phyloP scores from a whole-genome alignment of 192 early-diverging fungal species.

The Backusella psychrophila region DNA sequence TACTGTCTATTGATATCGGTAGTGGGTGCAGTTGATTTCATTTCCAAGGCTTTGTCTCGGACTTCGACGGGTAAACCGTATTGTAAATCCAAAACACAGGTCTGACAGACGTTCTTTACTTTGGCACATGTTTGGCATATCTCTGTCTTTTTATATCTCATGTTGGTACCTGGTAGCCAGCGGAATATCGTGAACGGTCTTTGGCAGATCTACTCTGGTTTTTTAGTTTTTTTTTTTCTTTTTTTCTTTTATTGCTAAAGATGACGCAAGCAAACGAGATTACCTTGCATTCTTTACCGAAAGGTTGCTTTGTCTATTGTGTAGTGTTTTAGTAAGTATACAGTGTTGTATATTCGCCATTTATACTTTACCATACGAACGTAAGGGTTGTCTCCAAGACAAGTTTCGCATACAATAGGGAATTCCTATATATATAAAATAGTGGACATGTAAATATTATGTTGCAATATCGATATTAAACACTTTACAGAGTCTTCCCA shows the following conservation, averaged over 20 bases:
- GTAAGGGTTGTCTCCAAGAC: constrained; percentile 97
- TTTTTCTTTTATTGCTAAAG: neutral
- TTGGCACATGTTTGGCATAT: constrained; percentile 98
- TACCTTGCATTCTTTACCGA: constrained; percentile 78
- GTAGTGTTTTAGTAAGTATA: neutral
- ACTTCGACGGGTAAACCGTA: constrained; percentile 92
- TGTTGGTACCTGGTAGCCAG: constrained; percentile 93
- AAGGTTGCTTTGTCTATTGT: constrained; percentile 63
- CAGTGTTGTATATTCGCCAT: neutral
- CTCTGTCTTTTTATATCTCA: constrained; percentile 98
- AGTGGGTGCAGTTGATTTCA: constrained; percentile 74
- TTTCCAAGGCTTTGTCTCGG: constrained; percentile 80
- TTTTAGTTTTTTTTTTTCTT: too few species aligned
- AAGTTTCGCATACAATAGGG: constrained; percentile 94
- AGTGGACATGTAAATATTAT: too few species aligned
- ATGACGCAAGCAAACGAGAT: neutral
- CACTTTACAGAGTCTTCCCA: constrained; percentile 58
- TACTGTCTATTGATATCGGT: constrained; percentile 88
- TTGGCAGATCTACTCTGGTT: constrained; percentile 60
- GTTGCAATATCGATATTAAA: neutral
- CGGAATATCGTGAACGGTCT: constrained; percentile 95
- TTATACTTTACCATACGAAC: constrained; percentile 89
- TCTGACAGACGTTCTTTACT: constrained; percentile 98
- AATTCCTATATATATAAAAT: constrained; percentile 47
- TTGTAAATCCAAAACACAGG: constrained; percentile 95